Evolutionary conservation across 1,284 basidiomycete genomes (phyloP).

Genomic region (Ceratobasidium sp.): DNA sequence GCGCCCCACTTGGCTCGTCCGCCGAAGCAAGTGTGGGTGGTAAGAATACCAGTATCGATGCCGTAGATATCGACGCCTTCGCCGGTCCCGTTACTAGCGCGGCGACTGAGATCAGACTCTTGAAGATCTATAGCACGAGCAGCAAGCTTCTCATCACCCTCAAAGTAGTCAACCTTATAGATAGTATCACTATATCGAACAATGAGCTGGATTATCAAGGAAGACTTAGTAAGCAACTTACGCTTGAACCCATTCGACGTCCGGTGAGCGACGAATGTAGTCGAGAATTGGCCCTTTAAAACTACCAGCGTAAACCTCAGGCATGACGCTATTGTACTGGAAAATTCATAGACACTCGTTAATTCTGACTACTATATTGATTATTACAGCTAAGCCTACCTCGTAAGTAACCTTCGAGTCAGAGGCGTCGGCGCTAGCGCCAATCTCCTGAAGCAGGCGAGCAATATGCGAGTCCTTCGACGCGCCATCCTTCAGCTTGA

Average conservation of each 20-base stretch:
- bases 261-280: slow-evolving; percentile 40
- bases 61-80: slow-evolving; percentile 45
- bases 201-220: neutral
- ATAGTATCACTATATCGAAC: slow-evolving; percentile 29
- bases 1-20: slow-evolving; percentile 49
- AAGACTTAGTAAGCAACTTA: neutral
- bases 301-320: slow-evolving; percentile 48
- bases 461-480: slow-evolving; percentile 43
- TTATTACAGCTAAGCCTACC: neutral
- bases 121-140: slow-evolving; percentile 26
- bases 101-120: slow-evolving; percentile 19
- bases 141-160: slow-evolving; percentile 9
- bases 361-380: neutral
- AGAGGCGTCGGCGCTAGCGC: neutral
- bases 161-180: slow-evolving; percentile 24
- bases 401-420: slow-evolving; percentile 43
- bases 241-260: slow-evolving; percentile 47
- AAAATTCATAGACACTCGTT: neutral
- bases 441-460: slow-evolving; percentile 31
- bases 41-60: slow-evolving; percentile 45
- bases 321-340: slow-evolving; percentile 45
- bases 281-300: slow-evolving; percentile 40
- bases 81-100: slow-evolving; percentile 7
- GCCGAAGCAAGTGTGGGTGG: slow-evolving; percentile 44
- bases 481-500: slow-evolving; percentile 45